phyloP scores from a whole-genome alignment of 2,329 filamentous ascomycete species.

The Emergomyces orientalis region DNA sequence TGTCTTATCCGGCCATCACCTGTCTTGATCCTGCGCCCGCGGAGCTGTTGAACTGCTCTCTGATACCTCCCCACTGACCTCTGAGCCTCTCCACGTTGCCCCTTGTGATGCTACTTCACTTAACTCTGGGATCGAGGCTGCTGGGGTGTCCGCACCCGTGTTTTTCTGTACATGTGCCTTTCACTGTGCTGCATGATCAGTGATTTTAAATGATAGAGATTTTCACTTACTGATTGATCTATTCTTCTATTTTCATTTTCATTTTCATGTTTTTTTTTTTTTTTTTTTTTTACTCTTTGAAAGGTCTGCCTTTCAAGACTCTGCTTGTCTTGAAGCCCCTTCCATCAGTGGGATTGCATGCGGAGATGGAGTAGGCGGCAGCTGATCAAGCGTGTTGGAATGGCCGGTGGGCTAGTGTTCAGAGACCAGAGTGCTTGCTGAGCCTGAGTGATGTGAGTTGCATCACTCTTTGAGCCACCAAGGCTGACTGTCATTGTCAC shows the following conservation, averaged over 20 bases:
- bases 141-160: not conserved
- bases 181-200: not conserved
- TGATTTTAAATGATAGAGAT: not conserved
- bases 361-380: no score
- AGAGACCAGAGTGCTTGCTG: no score
- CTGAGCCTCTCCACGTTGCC: not conserved
- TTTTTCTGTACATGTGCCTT: not conserved
- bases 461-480: not conserved
- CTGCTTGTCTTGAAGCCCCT: no score
- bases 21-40: not conserved
- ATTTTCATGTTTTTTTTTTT: no score
- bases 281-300: no score
- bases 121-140: not conserved
- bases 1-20: not conserved
- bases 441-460: no score
- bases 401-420: no score
- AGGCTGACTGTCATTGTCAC: not conserved
- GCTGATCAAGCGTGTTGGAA: no score
- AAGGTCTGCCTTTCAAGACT: no score
- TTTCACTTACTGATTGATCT: not conserved
- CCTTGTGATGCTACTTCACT: not conserved
- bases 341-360: no score
- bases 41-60: not conserved
- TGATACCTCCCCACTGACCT: not conserved
- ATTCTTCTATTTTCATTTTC: no score